phyloP scores from a whole-genome alignment of 2,329 filamentous ascomycete species.

The Colletotrichum sp. region DNA sequence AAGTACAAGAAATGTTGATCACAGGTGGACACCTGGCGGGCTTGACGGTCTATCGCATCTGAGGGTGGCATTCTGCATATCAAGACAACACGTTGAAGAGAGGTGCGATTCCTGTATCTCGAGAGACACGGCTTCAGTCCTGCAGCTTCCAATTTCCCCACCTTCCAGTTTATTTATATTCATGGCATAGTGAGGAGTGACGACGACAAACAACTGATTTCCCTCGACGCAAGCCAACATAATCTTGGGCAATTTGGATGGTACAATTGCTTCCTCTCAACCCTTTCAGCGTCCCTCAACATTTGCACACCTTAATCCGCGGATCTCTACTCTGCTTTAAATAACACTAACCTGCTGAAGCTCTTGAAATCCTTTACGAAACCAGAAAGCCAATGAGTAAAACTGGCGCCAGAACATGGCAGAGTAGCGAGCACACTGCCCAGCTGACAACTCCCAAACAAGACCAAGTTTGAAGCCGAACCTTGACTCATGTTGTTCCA shows the following conservation, averaged over 20 bases:
- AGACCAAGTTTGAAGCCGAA: rapidly evolving
- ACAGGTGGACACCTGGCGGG: too few relatives aligned
- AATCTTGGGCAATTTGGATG: neutral
- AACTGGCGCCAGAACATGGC: too few relatives aligned
- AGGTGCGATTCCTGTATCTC: too few relatives aligned
- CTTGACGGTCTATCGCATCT: rapidly evolving
- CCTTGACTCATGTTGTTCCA: neutral
- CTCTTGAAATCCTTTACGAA: neutral
- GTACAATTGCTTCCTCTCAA: rapidly evolving
- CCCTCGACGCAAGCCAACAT: too few relatives aligned
- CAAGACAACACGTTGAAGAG: too few relatives aligned
- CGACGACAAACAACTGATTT: rapidly evolving
- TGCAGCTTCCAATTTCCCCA: neutral
- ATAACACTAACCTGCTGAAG: neutral
- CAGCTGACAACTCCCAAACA: neutral
- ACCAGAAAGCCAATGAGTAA: too few relatives aligned
- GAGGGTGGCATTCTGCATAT: too few relatives aligned
- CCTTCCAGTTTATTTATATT: neutral
- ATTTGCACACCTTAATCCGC: rapidly evolving
- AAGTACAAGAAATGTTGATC: neutral
- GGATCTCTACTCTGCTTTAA: neutral
- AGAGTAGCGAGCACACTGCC: neutral
- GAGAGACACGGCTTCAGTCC: rapidly evolving
- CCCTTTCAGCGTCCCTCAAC: neutral
- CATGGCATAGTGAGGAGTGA: rapidly evolving